Conservation (phyloP, 805 yeast genomes). For the Yamadazyma olivae region DNA sequence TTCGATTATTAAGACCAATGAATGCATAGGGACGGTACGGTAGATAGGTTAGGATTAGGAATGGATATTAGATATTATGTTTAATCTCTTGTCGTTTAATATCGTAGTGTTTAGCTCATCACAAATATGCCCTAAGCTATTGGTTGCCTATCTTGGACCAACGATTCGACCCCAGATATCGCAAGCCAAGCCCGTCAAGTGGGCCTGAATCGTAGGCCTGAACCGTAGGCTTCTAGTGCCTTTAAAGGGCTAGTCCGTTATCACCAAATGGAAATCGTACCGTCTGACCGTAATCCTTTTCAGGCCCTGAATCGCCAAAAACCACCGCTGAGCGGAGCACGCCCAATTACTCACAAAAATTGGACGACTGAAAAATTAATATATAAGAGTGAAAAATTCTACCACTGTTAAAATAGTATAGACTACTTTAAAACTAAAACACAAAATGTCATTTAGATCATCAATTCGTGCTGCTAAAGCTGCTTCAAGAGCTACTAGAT, state of each 20-base stretch:
- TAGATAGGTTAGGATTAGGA: neutral
- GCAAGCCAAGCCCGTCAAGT: too few species aligned
- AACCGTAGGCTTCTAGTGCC: too few species aligned
- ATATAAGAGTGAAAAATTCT: constrained; percentile 3
- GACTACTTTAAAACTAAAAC: too few species aligned
- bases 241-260: too few species aligned
- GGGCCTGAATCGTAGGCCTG: too few species aligned
- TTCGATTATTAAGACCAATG: constrained; percentile 9
- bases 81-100: too few species aligned
- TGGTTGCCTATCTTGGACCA: too few species aligned
- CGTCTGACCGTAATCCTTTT: constrained; percentile 6
- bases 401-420: neutral
- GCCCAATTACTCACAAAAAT: constrained; percentile 7
- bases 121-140: too few species aligned
- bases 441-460: constrained; percentile 45
- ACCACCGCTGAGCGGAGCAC: constrained; percentile 5
- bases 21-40: neutral
- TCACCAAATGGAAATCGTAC: neutral
- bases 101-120: too few species aligned
- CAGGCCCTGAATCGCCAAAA: constrained; percentile 9
- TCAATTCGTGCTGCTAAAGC: constrained; percentile 46
- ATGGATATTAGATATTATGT: too few species aligned
- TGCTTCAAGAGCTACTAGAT: constrained; percentile 38
- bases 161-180: too few species aligned
- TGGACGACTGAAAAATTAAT: constrained; percentile 8